A percentile compares a stretch with the other conserved stretches of the same genome.
Evolutionary conservation across 2,329 filamentous ascomycete species (phyloP).

Genomic region (Trichoderma atroviride): DNA sequence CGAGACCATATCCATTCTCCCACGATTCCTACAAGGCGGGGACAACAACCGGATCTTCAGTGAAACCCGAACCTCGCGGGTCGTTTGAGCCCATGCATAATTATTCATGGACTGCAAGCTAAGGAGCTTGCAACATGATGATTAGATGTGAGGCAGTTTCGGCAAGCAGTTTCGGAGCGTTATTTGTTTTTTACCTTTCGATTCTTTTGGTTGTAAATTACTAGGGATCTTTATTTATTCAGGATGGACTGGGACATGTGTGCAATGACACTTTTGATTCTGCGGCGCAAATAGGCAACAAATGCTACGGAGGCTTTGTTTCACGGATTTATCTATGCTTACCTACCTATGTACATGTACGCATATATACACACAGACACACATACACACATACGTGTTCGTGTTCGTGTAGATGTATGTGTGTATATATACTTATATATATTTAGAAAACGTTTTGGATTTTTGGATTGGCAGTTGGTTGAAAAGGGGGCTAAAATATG

Average conservation of each 20-base stretch:
- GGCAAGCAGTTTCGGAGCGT: not conserved
- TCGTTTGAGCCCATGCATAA: constrained; percentile 56
- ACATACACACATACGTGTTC: not conserved
- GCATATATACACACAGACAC: not conserved
- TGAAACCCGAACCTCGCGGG: constrained; percentile 43
- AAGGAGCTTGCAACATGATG: constrained; percentile 16
- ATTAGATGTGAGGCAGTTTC: not conserved
- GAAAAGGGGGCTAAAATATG: not conserved
- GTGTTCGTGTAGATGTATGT: not conserved
- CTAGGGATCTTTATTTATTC: not conserved
- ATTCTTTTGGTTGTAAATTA: constrained; percentile 13
- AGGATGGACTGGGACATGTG: not conserved
- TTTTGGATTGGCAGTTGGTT: not conserved
- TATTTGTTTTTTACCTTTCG: not conserved
- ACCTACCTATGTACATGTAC: not conserved
- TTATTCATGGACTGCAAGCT: constrained; percentile 61
- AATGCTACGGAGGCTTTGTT: not conserved
- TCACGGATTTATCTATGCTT: not conserved
- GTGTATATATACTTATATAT: not conserved
- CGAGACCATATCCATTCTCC: constrained; percentile 53
- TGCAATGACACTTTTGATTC: constrained; percentile 14
- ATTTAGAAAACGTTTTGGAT: not conserved
- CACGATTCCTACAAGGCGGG: constrained; percentile 51
- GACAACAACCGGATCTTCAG: constrained; percentile 34
- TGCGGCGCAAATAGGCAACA: constrained; percentile 9